Percentiles rank a stretch among this genome's conserved stretches.
These are phyloP conservation scores for Ceratocystis huliohia DNA, from an alignment of 2,329 filamentous ascomycete genomes.

Conservation along the genomic window DNA sequence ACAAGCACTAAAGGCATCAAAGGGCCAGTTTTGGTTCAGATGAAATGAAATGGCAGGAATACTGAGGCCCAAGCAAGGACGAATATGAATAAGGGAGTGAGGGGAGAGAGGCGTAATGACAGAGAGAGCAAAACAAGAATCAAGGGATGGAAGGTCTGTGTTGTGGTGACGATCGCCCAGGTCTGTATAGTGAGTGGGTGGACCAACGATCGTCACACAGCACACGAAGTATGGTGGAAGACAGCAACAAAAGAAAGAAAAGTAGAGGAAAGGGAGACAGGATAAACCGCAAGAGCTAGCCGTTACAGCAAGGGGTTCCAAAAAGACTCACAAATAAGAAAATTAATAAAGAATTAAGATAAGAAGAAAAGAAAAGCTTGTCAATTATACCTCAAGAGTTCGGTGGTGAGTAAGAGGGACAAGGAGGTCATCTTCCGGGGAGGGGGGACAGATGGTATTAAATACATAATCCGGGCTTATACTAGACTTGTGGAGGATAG, in stretches of 20 bases:
- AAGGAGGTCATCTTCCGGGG: neutral
- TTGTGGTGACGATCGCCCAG: too few species aligned
- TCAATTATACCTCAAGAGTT: constrained; percentile 8
- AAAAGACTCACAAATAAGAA: constrained; percentile 3
- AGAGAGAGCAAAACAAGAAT: neutral
- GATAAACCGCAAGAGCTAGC: neutral
- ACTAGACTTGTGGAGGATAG: neutral
- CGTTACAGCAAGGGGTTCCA: neutral
- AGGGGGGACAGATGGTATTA: constrained; percentile 8
- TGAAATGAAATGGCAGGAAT: constrained; percentile 5
- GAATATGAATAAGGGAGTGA: too few species aligned
- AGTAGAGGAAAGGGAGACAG: neutral
- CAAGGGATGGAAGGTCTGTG: neutral
- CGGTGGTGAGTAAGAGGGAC: neutral
- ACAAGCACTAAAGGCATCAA: neutral
- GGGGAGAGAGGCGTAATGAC: neutral
- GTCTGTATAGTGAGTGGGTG: neutral
- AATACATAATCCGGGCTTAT: constrained; percentile 4
- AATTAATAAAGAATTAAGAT: constrained; percentile 13
- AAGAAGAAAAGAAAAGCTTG: constrained; percentile 10
- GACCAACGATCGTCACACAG: neutral
- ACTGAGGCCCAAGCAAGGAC: too few species aligned
- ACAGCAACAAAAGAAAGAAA: neutral
- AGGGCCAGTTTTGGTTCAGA: neutral
- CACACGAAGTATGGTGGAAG: neutral